Base-by-base conservation (phyloP, 306 rosid genomes). In the Sechiopsis laciniata region DNA sequence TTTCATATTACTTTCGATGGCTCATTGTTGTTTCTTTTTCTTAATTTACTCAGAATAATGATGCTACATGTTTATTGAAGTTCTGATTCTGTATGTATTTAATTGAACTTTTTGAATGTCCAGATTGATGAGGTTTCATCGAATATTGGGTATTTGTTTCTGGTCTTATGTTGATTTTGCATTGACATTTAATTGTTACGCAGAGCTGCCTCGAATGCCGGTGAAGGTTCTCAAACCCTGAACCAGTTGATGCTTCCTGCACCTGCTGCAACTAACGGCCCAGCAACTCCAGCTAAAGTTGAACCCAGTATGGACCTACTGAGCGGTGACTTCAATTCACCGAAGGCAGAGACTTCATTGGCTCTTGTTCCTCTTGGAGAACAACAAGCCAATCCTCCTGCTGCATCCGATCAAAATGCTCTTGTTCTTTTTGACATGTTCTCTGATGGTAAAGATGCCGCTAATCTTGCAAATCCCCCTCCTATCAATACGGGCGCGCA, bases 281-380 rank as follows among this genome's bases (percentile, higher is more conserved):
- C 83, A 45, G 79, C 78, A 73, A 76, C 86, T 72, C 77, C 82
- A 40, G 52, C 76, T 13, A 85, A 67, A 64, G 83, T 75, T 35
- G 87, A 87, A 78, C 90, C 96, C 82, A 88, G 82, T 76, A 80
- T 87, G 78, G 99, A 95, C 83, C 87, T 95, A 78, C 97, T 95
- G 74, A 95, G 99, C 7, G 99, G 99, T 32, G 90, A 89, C 78
- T 95, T 81, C 80, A 85, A 74, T 82, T 91, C 95, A 72, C 95
- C 95, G 1, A 88, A 84, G 80, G 87, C 91, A 29, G 97, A 88
- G n/a, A 77, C 59, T 73, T 88, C 99, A 48, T 78, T 91, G 84
- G 97, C 99, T 76, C 90, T 95, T 74, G 97, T 95, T 80, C 92
- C 96, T 77, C 70, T 95, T 7, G 90, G 87, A 69, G 90, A 85